A percentile compares a stretch with the other conserved stretches of the same genome.
Evolutionary conservation across 768 basidiomycete genomes (phyloP).

Genomic region (Cubamyces sp.): DNA sequence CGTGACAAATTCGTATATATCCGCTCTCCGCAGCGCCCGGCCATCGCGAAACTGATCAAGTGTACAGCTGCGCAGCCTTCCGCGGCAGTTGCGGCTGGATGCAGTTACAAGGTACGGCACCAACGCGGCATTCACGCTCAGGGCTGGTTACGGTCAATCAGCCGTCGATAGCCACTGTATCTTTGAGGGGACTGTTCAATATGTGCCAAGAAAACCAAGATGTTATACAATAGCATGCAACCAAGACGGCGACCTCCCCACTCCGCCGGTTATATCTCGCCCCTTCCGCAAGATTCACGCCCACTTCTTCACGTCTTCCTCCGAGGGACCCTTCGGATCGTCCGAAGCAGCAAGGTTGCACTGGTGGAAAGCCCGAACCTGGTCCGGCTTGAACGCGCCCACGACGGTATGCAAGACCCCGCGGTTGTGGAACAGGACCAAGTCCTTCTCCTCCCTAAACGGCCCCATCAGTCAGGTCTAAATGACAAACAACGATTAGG

Average conservation of each 20-base stretch:
- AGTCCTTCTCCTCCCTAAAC: slow-evolving; percentile 59
- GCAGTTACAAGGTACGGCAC: too few species aligned
- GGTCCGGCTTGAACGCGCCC: slow-evolving; percentile 67
- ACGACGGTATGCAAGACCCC: slow-evolving; percentile 82
- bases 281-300: slow-evolving; percentile 38
- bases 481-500: not conserved
- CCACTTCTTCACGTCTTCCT: slow-evolving; percentile 68
- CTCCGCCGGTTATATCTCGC: not conserved
- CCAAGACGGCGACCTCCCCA: not conserved
- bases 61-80: not conserved
- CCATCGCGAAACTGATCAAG: slow-evolving; percentile 1
- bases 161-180: too few species aligned
- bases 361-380: slow-evolving; percentile 80
- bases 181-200: too few species aligned
- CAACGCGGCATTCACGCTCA: too few species aligned
- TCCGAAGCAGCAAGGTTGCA: slow-evolving; percentile 86
- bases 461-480: not conserved
- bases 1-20: not conserved
- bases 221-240: too few species aligned
- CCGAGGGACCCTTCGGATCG: slow-evolving; percentile 67
- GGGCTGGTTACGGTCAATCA: too few species aligned
- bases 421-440: slow-evolving; percentile 87
- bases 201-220: too few species aligned
- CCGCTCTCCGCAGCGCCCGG: slow-evolving; percentile 11
- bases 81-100: not conserved